These are phyloP conservation scores for Fusarium sp. DNA, from an alignment of 2,329 filamentous ascomycete species.

Conservation along the genomic window DNA sequence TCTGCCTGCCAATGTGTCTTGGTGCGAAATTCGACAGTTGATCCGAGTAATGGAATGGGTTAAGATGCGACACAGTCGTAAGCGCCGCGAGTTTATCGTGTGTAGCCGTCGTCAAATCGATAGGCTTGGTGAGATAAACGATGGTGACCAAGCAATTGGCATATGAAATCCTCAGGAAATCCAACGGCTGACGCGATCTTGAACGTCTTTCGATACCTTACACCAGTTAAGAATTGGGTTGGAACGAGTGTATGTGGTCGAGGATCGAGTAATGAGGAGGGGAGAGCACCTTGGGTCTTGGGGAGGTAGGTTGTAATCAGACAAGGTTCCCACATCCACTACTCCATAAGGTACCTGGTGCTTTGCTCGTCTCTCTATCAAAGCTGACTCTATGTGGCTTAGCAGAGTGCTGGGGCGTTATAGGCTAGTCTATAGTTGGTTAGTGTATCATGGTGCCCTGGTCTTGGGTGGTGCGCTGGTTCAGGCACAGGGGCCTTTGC, in stretches of 20 bases:
- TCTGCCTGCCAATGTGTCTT: neutral
- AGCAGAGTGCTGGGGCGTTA: slow-evolving; percentile 32
- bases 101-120: neutral
- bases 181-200: slow-evolving; percentile 7
- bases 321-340: slow-evolving; percentile 11
- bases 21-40: slow-evolving; percentile 5
- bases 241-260: slow-evolving; percentile 34
- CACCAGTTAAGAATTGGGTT: slow-evolving; percentile 12
- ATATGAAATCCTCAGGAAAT: slow-evolving; percentile 1
- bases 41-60: slow-evolving; percentile 14
- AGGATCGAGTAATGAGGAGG: slow-evolving; percentile 30
- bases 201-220: slow-evolving; percentile 9
- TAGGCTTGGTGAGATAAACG: slow-evolving; percentile 7
- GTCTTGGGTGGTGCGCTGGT: slow-evolving; percentile 19
- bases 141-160: neutral
- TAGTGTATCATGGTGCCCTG: slow-evolving; percentile 9
- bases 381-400: slow-evolving; percentile 38
- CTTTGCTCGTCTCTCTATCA: slow-evolving; percentile 25
- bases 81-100: slow-evolving; percentile 6
- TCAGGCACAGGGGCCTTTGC: slow-evolving; percentile 34
- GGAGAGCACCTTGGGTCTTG: slow-evolving; percentile 26
- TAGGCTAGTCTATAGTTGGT: slow-evolving; percentile 33
- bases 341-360: slow-evolving; percentile 6
- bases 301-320: slow-evolving; percentile 23
- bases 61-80: slow-evolving; percentile 29